Base-by-base conservation (phyloP, 108 stramenopile genomes). In the Skeletonema potamos region DNA sequence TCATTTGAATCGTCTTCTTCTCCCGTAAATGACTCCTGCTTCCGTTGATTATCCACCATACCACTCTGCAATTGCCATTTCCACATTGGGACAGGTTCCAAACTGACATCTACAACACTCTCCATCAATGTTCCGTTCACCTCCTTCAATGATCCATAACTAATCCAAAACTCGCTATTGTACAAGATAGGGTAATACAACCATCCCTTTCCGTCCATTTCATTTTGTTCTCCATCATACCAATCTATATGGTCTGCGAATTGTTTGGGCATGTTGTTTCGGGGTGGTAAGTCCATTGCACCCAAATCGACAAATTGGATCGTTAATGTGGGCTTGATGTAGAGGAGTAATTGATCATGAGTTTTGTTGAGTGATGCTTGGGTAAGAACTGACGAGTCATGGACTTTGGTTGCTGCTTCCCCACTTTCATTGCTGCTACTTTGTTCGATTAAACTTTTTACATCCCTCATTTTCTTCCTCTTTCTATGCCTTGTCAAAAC, bases 141-240 rank as follows among this genome's bases (percentile, higher is more conserved):
- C 59, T 85, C 66, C 24, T 80, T 54, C 13, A 91, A 73, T 62
- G 72, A 74, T 18, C 74, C 82, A 62, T 41, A 74, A 11, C 84
- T 87, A 17, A 86, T 75, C 91, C 92, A 92, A 74, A 92, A 92
- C 51, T 94, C 86, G 29, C 84, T 83, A 11, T 65, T 64, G 63
- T 91, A 86, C 36, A 91, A 27, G 26, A 92, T 66, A 1, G 92
- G 92, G 65, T 87, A 80, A 72, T 82, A 89, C 34, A 64, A 33
- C 10, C 55, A 58, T 20, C 51, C 44, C 8, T 32, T 27, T 27
- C 28, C 34, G 0, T 27, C 56, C 6, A 34, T 43, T 11, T 36
- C 61, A n/a, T 41, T 33, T 13, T 58, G 59, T 36, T 70, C 66
- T 32, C 64, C 70, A 17, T 74, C 60, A 15, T 68, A 76, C 79